Conservation (phyloP, 371 early-diverging fungal genomes). For the Lichtheimia ornata region DNA sequence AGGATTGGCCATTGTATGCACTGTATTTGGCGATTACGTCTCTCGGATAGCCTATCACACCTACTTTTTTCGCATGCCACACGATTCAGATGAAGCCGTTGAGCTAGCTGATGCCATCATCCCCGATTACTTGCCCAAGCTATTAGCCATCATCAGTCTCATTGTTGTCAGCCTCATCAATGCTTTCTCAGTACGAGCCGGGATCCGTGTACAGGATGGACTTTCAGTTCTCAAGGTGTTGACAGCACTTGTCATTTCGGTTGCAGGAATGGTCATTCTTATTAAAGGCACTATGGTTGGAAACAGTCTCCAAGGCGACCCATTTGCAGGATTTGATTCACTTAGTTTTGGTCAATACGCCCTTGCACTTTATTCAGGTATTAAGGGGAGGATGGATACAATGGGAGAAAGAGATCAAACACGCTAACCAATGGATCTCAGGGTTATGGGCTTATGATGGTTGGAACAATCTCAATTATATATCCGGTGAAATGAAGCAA, state of each 20-base stretch:
- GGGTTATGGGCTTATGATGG: slow-evolving; percentile 95
- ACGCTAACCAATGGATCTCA: slow-evolving; percentile 3
- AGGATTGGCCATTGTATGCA: slow-evolving; percentile 75
- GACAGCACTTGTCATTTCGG: slow-evolving; percentile 74
- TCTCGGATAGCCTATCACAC: slow-evolving; percentile 65
- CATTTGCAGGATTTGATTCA: slow-evolving; percentile 62
- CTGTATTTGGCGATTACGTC: slow-evolving; percentile 78
- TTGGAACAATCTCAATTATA: slow-evolving; percentile 86
- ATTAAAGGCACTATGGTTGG: slow-evolving; percentile 54
- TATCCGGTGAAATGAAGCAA: slow-evolving; percentile 88
- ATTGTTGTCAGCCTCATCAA: slow-evolving; percentile 71
- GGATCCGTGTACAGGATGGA: slow-evolving; percentile 77
- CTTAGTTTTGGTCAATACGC: slow-evolving; percentile 70
- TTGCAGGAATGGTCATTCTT: slow-evolving; percentile 74
- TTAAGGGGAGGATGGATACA: slow-evolving; percentile 4
- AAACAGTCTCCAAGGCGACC: slow-evolving; percentile 62
- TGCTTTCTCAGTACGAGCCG: slow-evolving; percentile 70
- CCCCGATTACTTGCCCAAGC: slow-evolving; percentile 64
- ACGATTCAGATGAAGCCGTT: slow-evolving; percentile 45
- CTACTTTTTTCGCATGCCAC: slow-evolving; percentile 48
- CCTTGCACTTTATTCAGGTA: slow-evolving; percentile 74
- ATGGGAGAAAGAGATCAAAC: neutral
- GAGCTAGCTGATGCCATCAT: slow-evolving; percentile 51
- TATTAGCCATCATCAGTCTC: slow-evolving; percentile 68
- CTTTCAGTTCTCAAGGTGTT: slow-evolving; percentile 82